Evolutionary conservation across 768 basidiomycete species (phyloP), one percentile per base, ranked within the genome.

Genomic region (Lactarius psammicola): DNA sequence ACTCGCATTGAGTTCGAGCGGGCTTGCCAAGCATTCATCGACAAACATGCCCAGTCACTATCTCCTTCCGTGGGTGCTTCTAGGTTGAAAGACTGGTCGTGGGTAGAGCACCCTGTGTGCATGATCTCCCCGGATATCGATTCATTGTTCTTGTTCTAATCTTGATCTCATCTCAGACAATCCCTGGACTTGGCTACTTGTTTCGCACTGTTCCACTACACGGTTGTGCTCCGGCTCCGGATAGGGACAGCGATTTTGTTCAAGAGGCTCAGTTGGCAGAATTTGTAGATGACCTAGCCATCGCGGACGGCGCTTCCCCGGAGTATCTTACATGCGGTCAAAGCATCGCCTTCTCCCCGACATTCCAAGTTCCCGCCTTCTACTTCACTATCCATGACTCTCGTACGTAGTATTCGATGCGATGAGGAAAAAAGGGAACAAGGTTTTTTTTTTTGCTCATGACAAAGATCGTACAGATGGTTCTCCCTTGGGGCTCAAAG

Each of bases 281-380:
- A 3, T 33, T 60, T 28, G 51, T 65, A 17, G 67, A 68, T 15
- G 66, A 70, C 7, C 65, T 60, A 13, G 75, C 82, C 51, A 80
- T 82, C 65, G 77, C 76, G n/a, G 80, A 83, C 2, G 75, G 75
- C 33, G 76, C 77, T 40, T 38, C 34, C 13, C 30, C 60, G 20
- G 70, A 63, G 0, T 64, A 74, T 49, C 69, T 90, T 46, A 79
- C 74, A 40, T 85, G 80, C 67, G 76, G 78, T 56, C 88, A 94
- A 75, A 88, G 85, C 65, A 77, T 95, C 60, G 88, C 87, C 36
- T 89, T 85, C 73, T 94, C 92, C 31, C 77, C 87, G 11, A 88
- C 90, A 0, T 96, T 89, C 73, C 85, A 82, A 71, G 91, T 92
- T 2, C 94, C 94, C 8, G 82, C 86, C 1, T 89, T 96, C 72